Evolutionary conservation across 108 stramenopile genomes (phyloP).

Genomic region (Pseudonitzschia delicatissima): DNA sequence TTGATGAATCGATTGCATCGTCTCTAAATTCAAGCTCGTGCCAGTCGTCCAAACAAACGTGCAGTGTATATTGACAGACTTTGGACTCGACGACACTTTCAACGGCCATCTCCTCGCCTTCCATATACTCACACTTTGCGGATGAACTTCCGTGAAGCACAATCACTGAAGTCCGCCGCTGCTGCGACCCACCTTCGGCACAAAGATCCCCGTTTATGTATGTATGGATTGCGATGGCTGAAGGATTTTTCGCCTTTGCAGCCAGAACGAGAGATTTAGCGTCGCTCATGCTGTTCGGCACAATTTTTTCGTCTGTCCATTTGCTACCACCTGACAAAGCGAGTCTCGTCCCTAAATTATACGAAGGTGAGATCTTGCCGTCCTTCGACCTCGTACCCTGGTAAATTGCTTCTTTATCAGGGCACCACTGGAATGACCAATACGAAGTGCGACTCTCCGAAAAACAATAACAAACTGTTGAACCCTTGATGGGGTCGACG

Average conservation of each 20-base stretch:
- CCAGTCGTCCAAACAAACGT: slow-evolving; percentile 18
- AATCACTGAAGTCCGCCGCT: slow-evolving; percentile 22
- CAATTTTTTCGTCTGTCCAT: background rate
- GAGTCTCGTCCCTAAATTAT: background rate
- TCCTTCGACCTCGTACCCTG: slow-evolving; percentile 14
- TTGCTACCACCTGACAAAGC: background rate
- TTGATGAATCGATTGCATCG: background rate
- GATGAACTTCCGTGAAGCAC: slow-evolving; percentile 13
- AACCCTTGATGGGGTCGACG: background rate
- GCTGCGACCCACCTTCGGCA: background rate
- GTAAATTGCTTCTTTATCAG: background rate
- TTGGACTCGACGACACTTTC: slow-evolving; percentile 22
- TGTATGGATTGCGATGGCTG: slow-evolving; percentile 11
- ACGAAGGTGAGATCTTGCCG: background rate
- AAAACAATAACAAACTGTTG: slow-evolving; percentile 20
- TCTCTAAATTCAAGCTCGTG: background rate
- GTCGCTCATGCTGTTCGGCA: background rate
- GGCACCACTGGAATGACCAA: slow-evolving; percentile 46
- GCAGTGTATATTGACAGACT: slow-evolving; percentile 27
- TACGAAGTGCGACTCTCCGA: slow-evolving; percentile 18
- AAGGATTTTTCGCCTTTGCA: slow-evolving; percentile 10
- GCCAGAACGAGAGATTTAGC: background rate
- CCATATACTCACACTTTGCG: background rate
- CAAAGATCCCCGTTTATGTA: slow-evolving; percentile 25
- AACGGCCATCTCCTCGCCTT: slow-evolving; percentile 6